Base-by-base conservation (phyloP, 768 basidiomycete genomes). In the Tulasnella calospora region DNA sequence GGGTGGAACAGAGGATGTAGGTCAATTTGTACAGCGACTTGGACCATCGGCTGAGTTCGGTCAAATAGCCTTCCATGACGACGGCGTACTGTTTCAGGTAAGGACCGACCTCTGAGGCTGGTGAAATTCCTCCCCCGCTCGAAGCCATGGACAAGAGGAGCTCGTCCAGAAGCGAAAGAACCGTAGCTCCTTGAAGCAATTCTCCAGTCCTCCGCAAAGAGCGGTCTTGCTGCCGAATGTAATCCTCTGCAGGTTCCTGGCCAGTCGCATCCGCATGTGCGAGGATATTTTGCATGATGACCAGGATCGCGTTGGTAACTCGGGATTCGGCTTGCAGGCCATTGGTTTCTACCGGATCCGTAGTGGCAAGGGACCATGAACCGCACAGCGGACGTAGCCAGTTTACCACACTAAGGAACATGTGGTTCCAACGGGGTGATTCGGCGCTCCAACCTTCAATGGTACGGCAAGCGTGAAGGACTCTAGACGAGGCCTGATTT, bases 1-100 rank as follows among this genome's bases (percentile, higher is more conserved):
- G 86, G 38, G 94, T 86, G 27, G 92, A 90, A 82, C 90, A 92
- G 41, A 96, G 84, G 57, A 97, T 87, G 82, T 91, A 92, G 81
- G 90, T 87, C 79, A 99, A 86, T 84, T 98, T 99, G 88, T 96
- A 92, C 23, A 94, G 84, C 17, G 93, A 85, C 82, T 92, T 90
- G 23, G 90, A 90, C 91, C 93, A 95, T 57, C 87, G 85, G 33
- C 86, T 86, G 74, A 90, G 89, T 15, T 85, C 83, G 2, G 84
- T 80, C n/a, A 97, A 84, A 74, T 93, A 89, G 55, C 87, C 87
- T 40, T 87, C 84, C 33, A 88, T 88, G 19, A 95, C 86, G 27
- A 85, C 81, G 12, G 88, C 81, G 83, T 94, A 96, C 33, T 85
- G 84, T 3, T 89, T 84, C 33, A 97, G 83, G 89, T 98, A 98